Conservation (phyloP, 2,329 filamentous ascomycete species). For the Diplodia intermedia region DNA sequence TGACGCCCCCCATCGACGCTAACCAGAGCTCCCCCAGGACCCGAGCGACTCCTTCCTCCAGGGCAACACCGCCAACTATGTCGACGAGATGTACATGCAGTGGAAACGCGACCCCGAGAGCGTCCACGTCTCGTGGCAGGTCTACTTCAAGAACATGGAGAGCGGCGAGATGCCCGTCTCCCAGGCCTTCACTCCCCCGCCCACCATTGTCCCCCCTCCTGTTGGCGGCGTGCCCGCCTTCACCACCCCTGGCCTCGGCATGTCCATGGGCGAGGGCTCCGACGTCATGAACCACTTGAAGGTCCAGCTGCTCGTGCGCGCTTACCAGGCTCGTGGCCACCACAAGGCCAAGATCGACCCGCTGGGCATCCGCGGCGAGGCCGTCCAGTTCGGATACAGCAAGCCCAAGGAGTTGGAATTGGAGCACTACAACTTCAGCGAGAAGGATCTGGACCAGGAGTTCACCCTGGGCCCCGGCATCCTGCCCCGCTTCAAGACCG, state of each 20-base stretch:
- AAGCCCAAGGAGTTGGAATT: conserved; percentile 92
- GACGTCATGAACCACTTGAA: conserved; percentile 97
- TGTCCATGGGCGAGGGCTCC: conserved; percentile 71
- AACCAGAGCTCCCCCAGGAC: conserved; percentile 60
- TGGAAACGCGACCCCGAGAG: conserved; percentile 94
- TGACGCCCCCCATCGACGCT: conserved; percentile 35
- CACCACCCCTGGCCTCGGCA: conserved; percentile 72
- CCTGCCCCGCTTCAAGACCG: conserved; percentile 88
- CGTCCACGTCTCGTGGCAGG: conserved; percentile 97
- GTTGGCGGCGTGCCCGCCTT: conserved; percentile 76
- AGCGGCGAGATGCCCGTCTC: conserved; percentile 96
- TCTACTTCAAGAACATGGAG: conserved; percentile 99
- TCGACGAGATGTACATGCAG: conserved; percentile 99
- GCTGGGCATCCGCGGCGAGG: conserved; percentile 87
- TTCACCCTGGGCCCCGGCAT: conserved; percentile 94
- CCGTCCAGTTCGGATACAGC: conserved; percentile 81
- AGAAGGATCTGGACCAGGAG: conserved; percentile 91
- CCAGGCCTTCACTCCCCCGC: conserved; percentile 94
- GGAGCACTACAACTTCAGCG: conserved; percentile 92
- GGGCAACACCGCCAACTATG: conserved; percentile 97
- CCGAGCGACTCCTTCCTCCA: conserved; percentile 95
- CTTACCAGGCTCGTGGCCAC: conserved; percentile 96
- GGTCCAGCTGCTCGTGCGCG: conserved; percentile 94
- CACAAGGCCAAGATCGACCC: conserved; percentile 99
- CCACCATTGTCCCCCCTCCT: conserved; percentile 84